Evolutionary conservation across 768 basidiomycete species (phyloP).

Genomic region (Russula brevipes): DNA sequence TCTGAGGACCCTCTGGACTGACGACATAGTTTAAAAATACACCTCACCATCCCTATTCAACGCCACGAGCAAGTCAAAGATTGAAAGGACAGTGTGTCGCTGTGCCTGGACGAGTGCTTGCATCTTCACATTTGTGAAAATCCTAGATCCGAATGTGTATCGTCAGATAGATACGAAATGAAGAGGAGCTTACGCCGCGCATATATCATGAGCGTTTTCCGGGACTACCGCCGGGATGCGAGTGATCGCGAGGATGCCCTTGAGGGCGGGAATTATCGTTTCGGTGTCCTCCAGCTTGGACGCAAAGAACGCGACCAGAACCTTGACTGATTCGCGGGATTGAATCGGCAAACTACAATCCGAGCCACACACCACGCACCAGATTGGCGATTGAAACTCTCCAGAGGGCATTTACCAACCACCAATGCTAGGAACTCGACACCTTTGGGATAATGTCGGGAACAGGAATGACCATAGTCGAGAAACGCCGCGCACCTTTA

Average conservation of each 20-base stretch:
- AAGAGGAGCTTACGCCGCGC: conserved; percentile 49
- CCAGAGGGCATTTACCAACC: conserved; percentile 52
- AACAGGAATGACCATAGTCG: not conserved
- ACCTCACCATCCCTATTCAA: conserved; percentile 50
- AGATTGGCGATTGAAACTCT: conserved; percentile 71
- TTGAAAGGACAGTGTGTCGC: conserved; percentile 73
- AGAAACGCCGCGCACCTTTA: conserved; percentile 51
- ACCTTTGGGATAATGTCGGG: conserved; percentile 43
- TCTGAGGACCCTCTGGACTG: conserved; percentile 7
- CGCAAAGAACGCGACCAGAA: conserved; percentile 76
- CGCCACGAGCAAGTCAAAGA: conserved; percentile 74
- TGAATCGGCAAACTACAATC: not conserved
- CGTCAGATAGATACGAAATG: not conserved
- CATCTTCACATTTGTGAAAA: conserved; percentile 78
- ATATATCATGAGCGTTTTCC: conserved; percentile 56
- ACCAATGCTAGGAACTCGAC: conserved; percentile 77
- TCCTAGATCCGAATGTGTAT: conserved; percentile 37
- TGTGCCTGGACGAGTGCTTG: conserved; percentile 75
- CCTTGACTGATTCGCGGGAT: conserved; percentile 54
- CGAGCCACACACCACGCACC: conserved; percentile 44
- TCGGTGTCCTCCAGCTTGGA: conserved; percentile 84
- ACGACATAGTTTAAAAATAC: not conserved
- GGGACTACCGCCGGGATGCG: conserved; percentile 57
- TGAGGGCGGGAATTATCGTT: conserved; percentile 75
- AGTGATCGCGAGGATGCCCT: conserved; percentile 66